Percentiles rank a stretch among this genome's conserved stretches.
These are phyloP conservation scores for Trichoderma koningii DNA, from an alignment of 2,329 filamentous ascomycete species.

Conservation along the genomic window DNA sequence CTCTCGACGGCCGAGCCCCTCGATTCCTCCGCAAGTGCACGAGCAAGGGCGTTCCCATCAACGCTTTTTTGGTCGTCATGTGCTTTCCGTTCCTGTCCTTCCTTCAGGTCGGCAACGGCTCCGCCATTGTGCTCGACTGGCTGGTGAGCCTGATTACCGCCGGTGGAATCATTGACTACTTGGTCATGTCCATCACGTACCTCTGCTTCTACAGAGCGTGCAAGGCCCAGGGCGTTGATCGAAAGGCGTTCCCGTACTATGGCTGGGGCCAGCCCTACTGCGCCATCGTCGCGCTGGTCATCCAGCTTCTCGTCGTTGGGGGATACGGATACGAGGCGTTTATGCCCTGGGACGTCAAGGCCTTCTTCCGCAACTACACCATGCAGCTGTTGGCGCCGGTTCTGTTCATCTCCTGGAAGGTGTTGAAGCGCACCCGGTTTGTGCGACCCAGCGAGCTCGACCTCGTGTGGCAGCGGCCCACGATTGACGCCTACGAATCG, in stretches of 20 bases:
- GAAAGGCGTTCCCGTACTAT: slow-evolving; percentile 57
- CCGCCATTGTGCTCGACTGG: slow-evolving; percentile 54
- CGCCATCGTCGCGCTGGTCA: slow-evolving; percentile 48
- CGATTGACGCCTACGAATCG: slow-evolving; percentile 60
- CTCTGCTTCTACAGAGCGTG: slow-evolving; percentile 54
- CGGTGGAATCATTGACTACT: slow-evolving; percentile 63
- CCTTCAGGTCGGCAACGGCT: slow-evolving; percentile 52
- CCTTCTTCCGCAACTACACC: slow-evolving; percentile 57
- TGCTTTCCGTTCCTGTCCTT: slow-evolving; percentile 56
- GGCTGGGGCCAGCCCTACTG: slow-evolving; percentile 62
- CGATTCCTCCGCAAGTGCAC: slow-evolving; percentile 60
- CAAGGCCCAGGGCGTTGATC: slow-evolving; percentile 54
- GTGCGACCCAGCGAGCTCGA: slow-evolving; percentile 58
- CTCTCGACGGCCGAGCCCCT: slow-evolving; percentile 52
- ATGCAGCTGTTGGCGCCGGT: slow-evolving; percentile 58
- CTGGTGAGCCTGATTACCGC: slow-evolving; percentile 59
- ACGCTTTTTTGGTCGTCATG: slow-evolving; percentile 57
- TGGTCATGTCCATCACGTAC: slow-evolving; percentile 54
- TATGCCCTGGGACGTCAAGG: slow-evolving; percentile 50
- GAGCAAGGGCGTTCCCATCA: slow-evolving; percentile 62
- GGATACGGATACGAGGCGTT: slow-evolving; percentile 60
- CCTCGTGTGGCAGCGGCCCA: slow-evolving; percentile 61
- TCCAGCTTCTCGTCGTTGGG: slow-evolving; percentile 49
- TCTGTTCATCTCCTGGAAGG: slow-evolving; percentile 63
- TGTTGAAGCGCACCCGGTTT: slow-evolving; percentile 60